A percentile compares a stretch with the other conserved stretches of the same genome.
Conservation (phyloP, 1,139 yeast genomes). For the Lodderomyces beijingensis region DNA sequence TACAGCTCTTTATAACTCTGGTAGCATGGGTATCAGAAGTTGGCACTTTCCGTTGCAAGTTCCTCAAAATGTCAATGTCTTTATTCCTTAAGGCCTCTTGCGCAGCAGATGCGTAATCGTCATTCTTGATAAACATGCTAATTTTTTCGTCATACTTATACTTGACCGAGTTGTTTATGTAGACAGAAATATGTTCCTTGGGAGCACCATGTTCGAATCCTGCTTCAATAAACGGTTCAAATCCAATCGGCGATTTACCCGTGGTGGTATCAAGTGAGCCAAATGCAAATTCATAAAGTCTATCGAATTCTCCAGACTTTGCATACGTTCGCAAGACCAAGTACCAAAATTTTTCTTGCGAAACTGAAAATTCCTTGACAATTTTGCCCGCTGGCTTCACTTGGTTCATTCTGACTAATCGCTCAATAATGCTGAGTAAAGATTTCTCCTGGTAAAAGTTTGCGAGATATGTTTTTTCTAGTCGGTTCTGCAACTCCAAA, state of each 20-base stretch:
- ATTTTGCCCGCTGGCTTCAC: conserved; percentile 53
- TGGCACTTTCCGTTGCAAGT: conserved; percentile 7
- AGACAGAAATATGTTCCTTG: conserved; percentile 29
- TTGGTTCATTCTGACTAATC: conserved; percentile 56
- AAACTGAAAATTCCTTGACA: conserved; percentile 57
- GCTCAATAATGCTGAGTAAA: conserved; percentile 49
- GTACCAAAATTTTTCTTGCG: conserved; percentile 63
- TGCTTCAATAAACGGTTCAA: conserved; percentile 56
- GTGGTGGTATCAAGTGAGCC: conserved; percentile 20
- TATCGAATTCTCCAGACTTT: conserved; percentile 55
- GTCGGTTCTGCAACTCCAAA: conserved; percentile 46
- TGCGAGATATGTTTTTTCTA: conserved; percentile 52
- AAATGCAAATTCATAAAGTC: conserved; percentile 45
- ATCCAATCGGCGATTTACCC: conserved; percentile 73
- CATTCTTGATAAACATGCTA: conserved; percentile 48
- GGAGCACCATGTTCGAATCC: conserved; percentile 50
- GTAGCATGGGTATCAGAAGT: conserved; percentile 18
- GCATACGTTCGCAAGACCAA: conserved; percentile 54
- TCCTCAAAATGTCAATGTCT: conserved; percentile 33
- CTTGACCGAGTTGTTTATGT: conserved; percentile 30
- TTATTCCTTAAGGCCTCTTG: conserved; percentile 55
- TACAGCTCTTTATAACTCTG: conserved; percentile 21
- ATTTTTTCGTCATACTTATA: conserved; percentile 39
- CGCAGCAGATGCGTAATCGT: conserved; percentile 54
- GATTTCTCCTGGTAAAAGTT: conserved; percentile 52